A percentile compares a stretch with the other conserved stretches of the same genome.
These are phyloP conservation scores for Metarhizium anisopliae DNA, from an alignment of 2,329 filamentous ascomycete species.

Conservation along the genomic window DNA sequence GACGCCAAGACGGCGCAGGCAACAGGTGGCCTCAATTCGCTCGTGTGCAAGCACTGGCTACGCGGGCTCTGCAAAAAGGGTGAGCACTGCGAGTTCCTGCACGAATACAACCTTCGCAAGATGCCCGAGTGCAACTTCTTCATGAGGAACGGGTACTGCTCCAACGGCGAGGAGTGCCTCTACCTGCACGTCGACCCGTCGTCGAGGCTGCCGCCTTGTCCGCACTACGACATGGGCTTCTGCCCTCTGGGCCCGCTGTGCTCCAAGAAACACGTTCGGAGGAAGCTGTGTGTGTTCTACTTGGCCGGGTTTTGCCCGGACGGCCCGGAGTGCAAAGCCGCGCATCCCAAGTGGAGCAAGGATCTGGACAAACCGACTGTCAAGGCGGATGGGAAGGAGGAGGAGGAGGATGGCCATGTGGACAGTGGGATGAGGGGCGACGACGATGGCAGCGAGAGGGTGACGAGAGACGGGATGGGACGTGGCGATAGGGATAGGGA, in stretches of 20 bases:
- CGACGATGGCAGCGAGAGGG: constrained; percentile 14
- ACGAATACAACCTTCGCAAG: constrained; percentile 96
- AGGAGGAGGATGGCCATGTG: constrained; percentile 26
- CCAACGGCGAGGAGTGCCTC: constrained; percentile 92
- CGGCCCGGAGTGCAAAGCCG: constrained; percentile 63
- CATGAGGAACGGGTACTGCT: constrained; percentile 86
- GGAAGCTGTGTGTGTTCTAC: constrained; percentile 74
- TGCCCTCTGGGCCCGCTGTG: constrained; percentile 84
- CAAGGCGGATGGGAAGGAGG: constrained; percentile 57
- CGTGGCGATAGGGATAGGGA: constrained; percentile 23
- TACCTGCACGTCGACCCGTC: constrained; percentile 85
- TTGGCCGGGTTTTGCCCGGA: constrained; percentile 93
- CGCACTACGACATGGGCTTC: constrained; percentile 91
- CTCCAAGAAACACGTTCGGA: constrained; percentile 79
- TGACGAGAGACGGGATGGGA: constrained; percentile 19
- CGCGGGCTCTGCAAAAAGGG: constrained; percentile 97
- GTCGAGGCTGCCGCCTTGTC: constrained; percentile 69
- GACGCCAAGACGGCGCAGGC: constrained; percentile 22
- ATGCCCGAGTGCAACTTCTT: constrained; percentile 99
- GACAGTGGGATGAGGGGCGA: constrained; percentile 24
- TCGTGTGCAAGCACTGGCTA: constrained; percentile 98
- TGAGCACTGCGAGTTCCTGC: constrained; percentile 91
- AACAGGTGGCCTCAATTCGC: constrained; percentile 56
- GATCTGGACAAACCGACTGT: constrained; percentile 68
- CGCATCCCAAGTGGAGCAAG: constrained; percentile 74